Evolutionary conservation across 2,329 filamentous ascomycete genomes (phyloP).

Genomic region (Pestalotiopsis sp.): DNA sequence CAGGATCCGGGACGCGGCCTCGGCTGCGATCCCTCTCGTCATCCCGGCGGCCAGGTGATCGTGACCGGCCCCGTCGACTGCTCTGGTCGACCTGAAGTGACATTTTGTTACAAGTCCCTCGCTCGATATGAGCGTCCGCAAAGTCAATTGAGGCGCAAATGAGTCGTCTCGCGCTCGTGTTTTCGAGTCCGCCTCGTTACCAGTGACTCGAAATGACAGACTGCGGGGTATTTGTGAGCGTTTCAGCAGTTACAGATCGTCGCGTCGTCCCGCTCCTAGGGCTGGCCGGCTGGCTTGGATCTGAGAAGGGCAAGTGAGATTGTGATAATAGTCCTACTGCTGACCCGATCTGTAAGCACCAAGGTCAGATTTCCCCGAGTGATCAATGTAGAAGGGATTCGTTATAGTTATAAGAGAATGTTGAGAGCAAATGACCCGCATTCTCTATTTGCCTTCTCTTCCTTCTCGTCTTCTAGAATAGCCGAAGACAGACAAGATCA

Average conservation of each 20-base stretch:
- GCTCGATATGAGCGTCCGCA: background rate
- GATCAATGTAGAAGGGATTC: background rate
- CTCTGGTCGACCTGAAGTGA: slow-evolving; percentile 51
- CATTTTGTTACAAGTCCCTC: slow-evolving; percentile 35
- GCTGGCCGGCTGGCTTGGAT: slow-evolving; percentile 1
- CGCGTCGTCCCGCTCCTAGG: slow-evolving; percentile 3
- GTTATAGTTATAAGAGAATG: background rate
- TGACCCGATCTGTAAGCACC: background rate
- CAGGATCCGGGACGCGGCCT: slow-evolving; percentile 28
- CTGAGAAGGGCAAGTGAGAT: background rate
- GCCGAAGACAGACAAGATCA: background rate
- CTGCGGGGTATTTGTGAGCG: slow-evolving; percentile 3
- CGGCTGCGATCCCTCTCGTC: slow-evolving; percentile 37
- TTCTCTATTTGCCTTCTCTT: background rate
- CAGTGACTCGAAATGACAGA: background rate
- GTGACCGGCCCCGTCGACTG: slow-evolving; percentile 47
- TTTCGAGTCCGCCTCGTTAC: background rate
- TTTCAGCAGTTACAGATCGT: background rate
- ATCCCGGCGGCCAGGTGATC: slow-evolving; percentile 44
- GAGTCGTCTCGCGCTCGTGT: no score
- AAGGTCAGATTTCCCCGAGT: background rate
- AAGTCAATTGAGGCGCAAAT: background rate
- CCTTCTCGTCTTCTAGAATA: background rate
- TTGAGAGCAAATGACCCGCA: background rate
- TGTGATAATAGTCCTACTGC: background rate